Conservation (phyloP, 805 yeast species). For the Kluyveromyces wickerhamii region DNA sequence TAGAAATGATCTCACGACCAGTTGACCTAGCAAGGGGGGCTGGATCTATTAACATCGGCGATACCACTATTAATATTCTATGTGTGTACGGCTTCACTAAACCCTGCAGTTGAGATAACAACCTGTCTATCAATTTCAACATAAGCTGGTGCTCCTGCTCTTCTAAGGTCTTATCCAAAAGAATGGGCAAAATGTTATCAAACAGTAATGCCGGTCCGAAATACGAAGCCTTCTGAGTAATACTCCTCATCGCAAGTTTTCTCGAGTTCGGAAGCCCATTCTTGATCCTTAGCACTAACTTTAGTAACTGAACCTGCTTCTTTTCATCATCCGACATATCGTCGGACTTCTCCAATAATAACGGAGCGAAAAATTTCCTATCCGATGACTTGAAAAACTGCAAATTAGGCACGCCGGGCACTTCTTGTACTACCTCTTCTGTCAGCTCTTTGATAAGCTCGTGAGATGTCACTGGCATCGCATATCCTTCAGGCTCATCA, state of each 20-base stretch:
- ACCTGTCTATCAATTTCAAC: slow-evolving; percentile 65
- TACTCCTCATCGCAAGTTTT: slow-evolving; percentile 56
- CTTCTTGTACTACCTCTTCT: slow-evolving; percentile 40
- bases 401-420: slow-evolving; percentile 59
- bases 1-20: slow-evolving; percentile 71
- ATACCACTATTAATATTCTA: slow-evolving; percentile 60
- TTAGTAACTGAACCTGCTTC: slow-evolving; percentile 53
- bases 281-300: slow-evolving; percentile 58
- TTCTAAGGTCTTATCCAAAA: slow-evolving; percentile 63
- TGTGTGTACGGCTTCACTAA: slow-evolving; percentile 64
- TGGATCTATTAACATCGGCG: slow-evolving; percentile 76
- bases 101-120: slow-evolving; percentile 58
- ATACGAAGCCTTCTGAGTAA: slow-evolving; percentile 53
- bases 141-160: slow-evolving; percentile 79
- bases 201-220: slow-evolving; percentile 68
- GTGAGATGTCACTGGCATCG: slow-evolving; percentile 44
- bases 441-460: slow-evolving; percentile 24
- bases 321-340: slow-evolving; percentile 43
- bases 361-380: slow-evolving; percentile 57
- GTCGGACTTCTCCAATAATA: slow-evolving; percentile 32
- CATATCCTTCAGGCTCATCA: slow-evolving; percentile 33
- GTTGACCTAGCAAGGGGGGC: slow-evolving; percentile 66
- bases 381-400: slow-evolving; percentile 68
- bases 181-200: slow-evolving; percentile 63
- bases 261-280: slow-evolving; percentile 69